phyloP scores from a whole-genome alignment of 805 yeast species.

The Cyberlindnera maritima region DNA sequence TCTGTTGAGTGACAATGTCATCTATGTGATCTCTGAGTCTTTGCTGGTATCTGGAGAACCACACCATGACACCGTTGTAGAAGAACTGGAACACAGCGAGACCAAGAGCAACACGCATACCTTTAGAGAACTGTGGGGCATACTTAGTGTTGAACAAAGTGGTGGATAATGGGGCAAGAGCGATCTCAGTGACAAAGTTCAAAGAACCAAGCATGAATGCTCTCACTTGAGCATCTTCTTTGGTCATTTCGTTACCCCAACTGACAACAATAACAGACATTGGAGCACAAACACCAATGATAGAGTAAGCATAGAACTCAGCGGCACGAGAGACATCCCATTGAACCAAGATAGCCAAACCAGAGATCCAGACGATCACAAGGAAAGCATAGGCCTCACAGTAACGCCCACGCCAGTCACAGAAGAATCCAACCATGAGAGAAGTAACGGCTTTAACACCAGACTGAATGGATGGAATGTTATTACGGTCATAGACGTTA shows the following conservation, averaged over 20 bases:
- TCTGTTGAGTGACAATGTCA: conserved; percentile 2
- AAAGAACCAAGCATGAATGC: conserved; percentile 24
- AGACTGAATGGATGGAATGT: conserved; percentile 20
- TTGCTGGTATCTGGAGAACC: conserved; percentile 23
- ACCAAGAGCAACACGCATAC: conserved; percentile 16
- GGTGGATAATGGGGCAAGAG: conserved; percentile 19
- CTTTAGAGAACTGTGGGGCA: conserved; percentile 19
- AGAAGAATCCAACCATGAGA: conserved; percentile 17
- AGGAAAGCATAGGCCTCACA: conserved; percentile 14
- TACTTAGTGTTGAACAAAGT: conserved; percentile 19
- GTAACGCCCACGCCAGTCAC: conserved; percentile 23
- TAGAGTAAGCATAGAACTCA: conserved; percentile 17
- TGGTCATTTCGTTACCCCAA: conserved; percentile 26
- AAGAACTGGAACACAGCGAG: conserved; percentile 12
- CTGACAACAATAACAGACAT: conserved; percentile 20
- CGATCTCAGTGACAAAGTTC: conserved; percentile 19
- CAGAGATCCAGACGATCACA: conserved; percentile 15
- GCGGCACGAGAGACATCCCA: conserved; percentile 20
- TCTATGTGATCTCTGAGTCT: conserved; percentile 18
- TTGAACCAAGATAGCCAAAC: conserved; percentile 14
- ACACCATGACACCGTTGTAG: conserved; percentile 17
- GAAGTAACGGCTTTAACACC: conserved; percentile 22
- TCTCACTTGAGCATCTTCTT: conserved; percentile 26
- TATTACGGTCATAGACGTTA: conserved; percentile 24
- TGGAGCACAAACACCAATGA: conserved; percentile 19